These are phyloP conservation scores for sorghum (Sorghum bicolor) DNA, from an alignment of 176 grass and related monocot species.

Conservation along the genomic window DNA sequence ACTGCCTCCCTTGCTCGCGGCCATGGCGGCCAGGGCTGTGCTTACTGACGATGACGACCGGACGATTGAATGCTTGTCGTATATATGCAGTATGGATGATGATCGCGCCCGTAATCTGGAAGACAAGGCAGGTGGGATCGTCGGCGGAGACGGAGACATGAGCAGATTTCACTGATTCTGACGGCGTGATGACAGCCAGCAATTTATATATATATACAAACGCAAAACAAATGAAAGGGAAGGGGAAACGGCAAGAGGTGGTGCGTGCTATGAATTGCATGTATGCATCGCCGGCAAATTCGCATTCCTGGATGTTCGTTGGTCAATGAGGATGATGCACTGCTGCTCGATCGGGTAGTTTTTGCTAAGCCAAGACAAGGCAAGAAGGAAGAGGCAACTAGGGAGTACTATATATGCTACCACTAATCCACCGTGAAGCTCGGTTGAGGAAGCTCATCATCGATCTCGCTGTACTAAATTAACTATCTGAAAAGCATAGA, in stretches of 20 bases:
- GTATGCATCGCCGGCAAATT: background rate
- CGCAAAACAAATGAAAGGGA: background rate
- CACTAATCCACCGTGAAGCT: background rate
- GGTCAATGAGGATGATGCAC: background rate
- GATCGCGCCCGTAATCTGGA: constrained; percentile 61
- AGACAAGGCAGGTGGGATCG: constrained; percentile 42
- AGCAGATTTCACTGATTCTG: background rate
- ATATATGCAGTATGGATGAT: constrained; percentile 58
- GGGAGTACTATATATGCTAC: background rate
- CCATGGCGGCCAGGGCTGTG: background rate
- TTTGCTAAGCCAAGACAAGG: background rate
- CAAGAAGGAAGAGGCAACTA: background rate
- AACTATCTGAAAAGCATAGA: background rate
- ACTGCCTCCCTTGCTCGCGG: background rate
- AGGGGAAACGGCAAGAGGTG: background rate
- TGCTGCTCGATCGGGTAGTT: background rate
- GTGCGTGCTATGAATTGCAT: background rate
- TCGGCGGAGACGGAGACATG: constrained; percentile 37
- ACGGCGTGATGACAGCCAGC: background rate
- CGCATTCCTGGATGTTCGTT: background rate
- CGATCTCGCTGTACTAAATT: background rate
- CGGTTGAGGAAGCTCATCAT: background rate
- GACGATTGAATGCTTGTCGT: background rate
- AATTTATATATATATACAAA: background rate
- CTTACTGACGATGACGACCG: background rate